Percentiles rank a stretch among this genome's conserved stretches.
These are phyloP conservation scores for Lanmaoa rubissima DNA, from an alignment of 768 basidiomycete species.

Conservation along the genomic window DNA sequence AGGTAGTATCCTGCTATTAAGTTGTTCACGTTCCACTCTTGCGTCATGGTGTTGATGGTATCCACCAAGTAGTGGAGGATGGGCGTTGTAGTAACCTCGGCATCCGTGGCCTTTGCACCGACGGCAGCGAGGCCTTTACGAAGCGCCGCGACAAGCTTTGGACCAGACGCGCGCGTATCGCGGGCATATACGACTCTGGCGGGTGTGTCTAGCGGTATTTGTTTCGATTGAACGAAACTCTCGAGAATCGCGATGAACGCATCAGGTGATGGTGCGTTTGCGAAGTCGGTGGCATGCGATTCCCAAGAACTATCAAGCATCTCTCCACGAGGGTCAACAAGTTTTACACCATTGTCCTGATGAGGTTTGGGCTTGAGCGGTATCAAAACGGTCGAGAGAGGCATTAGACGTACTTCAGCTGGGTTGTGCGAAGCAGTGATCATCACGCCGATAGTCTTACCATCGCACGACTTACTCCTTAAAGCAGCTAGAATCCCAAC, in stretches of 20 bases:
- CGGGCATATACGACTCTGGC: conserved; percentile 86
- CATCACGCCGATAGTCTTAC: conserved; percentile 95
- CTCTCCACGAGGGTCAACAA: conserved; percentile 95
- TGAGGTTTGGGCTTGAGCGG: conserved; percentile 4
- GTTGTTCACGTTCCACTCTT: conserved; percentile 76
- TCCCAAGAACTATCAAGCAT: conserved; percentile 98
- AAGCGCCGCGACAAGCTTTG: conserved; percentile 71
- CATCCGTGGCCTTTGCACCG: conserved; percentile 64
- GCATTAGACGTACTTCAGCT: conserved; percentile 63
- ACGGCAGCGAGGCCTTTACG: conserved; percentile 81
- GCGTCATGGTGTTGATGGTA: conserved; percentile 82
- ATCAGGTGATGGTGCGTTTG: conserved; percentile 76
- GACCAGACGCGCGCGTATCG: conserved; percentile 90
- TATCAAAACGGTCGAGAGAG: background rate
- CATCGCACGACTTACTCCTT: conserved; percentile 87
- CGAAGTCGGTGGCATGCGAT: conserved; percentile 75
- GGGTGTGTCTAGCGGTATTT: conserved; percentile 78
- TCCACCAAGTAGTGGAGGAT: conserved; percentile 93
- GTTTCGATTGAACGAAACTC: conserved; percentile 55
- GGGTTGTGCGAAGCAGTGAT: conserved; percentile 99
- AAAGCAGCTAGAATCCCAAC: conserved; percentile 88
- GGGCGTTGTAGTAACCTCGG: conserved; percentile 89
- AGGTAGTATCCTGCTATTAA: conserved; percentile 79
- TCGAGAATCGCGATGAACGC: conserved; percentile 69
- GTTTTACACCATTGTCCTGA: conserved; percentile 98